phyloP scores from a whole-genome alignment of 305 asterid genomes.

The Salvia sclarea region DNA sequence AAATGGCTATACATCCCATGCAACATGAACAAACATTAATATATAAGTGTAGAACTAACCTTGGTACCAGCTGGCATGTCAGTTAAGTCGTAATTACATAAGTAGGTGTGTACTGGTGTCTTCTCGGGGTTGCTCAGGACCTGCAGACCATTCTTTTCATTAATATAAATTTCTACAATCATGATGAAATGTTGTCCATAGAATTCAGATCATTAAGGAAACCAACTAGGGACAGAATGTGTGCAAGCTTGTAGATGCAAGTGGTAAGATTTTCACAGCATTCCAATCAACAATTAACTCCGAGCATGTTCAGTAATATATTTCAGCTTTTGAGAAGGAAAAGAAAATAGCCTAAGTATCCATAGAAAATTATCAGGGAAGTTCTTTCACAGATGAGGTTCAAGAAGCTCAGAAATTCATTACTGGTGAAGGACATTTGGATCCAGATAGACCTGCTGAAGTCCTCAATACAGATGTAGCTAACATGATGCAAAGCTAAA shows the following conservation, averaged over 20 bases:
- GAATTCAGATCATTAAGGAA: not conserved
- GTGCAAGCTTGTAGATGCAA: not conserved
- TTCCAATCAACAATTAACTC: not conserved
- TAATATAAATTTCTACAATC: slow-evolving; percentile 1
- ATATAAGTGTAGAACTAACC: slow-evolving; percentile 49
- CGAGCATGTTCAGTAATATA: not conserved
- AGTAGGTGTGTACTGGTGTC: slow-evolving; percentile 85
- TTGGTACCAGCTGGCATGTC: slow-evolving; percentile 93
- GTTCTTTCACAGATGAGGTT: slow-evolving; percentile 13
- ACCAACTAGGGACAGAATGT: not conserved
- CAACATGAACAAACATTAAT: slow-evolving; percentile 15
- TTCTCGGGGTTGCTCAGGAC: slow-evolving; percentile 92
- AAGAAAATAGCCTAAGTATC: not conserved
- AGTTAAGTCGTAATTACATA: slow-evolving; percentile 77
- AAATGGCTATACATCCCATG: not conserved
- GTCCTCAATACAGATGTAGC: slow-evolving; percentile 9
- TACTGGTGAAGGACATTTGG: not conserved
- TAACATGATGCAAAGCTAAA: not conserved
- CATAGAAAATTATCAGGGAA: slow-evolving; percentile 7
- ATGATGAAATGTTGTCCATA: slow-evolving; percentile 5
- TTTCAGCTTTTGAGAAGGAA: not conserved
- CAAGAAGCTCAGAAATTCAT: not conserved
- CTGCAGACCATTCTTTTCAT: slow-evolving; percentile 40
- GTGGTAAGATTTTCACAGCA: not conserved
- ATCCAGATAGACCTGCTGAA: slow-evolving; percentile 2